Conservation (phyloP, 2,329 filamentous ascomycete species). For the Fusarium devonianum region DNA sequence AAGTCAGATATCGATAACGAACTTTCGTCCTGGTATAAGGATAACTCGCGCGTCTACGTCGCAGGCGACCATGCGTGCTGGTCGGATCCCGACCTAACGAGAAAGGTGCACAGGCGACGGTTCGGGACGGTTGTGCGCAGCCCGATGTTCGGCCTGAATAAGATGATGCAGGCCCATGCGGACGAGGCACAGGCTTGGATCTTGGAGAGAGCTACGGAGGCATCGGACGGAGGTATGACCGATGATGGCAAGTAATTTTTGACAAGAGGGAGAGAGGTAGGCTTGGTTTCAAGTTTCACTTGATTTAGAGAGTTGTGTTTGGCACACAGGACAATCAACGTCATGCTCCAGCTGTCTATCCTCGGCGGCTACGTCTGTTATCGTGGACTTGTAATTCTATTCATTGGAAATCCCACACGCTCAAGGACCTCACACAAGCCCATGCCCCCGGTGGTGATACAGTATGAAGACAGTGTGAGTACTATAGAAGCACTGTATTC, state of each 20-base stretch:
- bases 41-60: constrained; percentile 82
- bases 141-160: constrained; percentile 55
- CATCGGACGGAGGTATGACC: constrained; percentile 53
- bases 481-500: constrained; percentile 1
- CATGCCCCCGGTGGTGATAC: too few relatives aligned
- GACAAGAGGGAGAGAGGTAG: not conserved
- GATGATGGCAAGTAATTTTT: constrained; percentile 55
- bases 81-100: constrained; percentile 65
- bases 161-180: constrained; percentile 65
- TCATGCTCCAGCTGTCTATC: too few relatives aligned
- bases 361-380: too few relatives aligned
- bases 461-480: not conserved
- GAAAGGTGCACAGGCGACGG: constrained; percentile 66
- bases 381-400: too few relatives aligned
- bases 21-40: constrained; percentile 82
- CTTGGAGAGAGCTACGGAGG: constrained; percentile 46
- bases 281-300: constrained; percentile 3
- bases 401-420: too few relatives aligned
- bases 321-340: not conserved
- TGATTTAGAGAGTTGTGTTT: not conserved
- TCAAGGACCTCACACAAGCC: too few relatives aligned
- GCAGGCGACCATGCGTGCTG: constrained; percentile 78
- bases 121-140: constrained; percentile 67
- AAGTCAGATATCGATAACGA: constrained; percentile 78
- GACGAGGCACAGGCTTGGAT: constrained; percentile 62